phyloP scores from a whole-genome alignment of 2,329 filamentous ascomycete genomes.

The Penicillium sp. region DNA sequence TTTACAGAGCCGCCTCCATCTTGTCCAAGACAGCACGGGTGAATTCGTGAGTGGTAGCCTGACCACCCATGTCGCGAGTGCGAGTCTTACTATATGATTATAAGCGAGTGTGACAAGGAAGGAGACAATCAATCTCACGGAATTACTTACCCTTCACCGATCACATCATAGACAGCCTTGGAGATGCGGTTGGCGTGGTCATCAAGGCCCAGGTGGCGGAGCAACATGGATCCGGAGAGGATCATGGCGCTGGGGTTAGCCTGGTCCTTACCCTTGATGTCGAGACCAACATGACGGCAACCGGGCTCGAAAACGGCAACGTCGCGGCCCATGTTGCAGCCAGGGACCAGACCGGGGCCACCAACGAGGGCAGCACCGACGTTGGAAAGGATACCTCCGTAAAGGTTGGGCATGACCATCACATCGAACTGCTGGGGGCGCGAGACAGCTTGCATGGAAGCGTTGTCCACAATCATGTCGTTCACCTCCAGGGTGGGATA shows the following conservation, averaged over 20 bases:
- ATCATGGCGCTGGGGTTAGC: slow-evolving; percentile 96
- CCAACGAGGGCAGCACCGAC: slow-evolving; percentile 96
- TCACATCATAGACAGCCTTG: slow-evolving; percentile 72
- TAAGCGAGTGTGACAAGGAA: neutral
- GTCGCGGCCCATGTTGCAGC: slow-evolving; percentile 99
- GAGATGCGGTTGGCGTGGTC: slow-evolving; percentile 98
- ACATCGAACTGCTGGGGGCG: slow-evolving; percentile 98
- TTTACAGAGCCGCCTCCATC: slow-evolving; percentile 75
- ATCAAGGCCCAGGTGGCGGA: slow-evolving; percentile 94
- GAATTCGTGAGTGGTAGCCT: slow-evolving; percentile 88
- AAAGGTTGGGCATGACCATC: slow-evolving; percentile 99
- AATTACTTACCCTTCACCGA: slow-evolving; percentile 77
- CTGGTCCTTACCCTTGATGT: slow-evolving; percentile 99
- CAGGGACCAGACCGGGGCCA: slow-evolving; percentile 93
- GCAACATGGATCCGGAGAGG: slow-evolving; percentile 92
- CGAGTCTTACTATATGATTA: slow-evolving; percentile 65
- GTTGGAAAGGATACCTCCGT: slow-evolving; percentile 98
- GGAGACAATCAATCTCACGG: neutral
- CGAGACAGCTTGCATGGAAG: slow-evolving; percentile 98
- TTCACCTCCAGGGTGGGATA: slow-evolving; percentile 94
- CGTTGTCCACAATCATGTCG: slow-evolving; percentile 99
- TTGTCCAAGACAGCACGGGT: slow-evolving; percentile 89
- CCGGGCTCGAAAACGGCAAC: slow-evolving; percentile 98
- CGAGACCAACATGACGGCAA: slow-evolving; percentile 97
- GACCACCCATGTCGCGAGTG: slow-evolving; percentile 94